Evolutionary conservation across 164 flowering plant species (phyloP), one percentile per base, ranked within the genome.

Genomic region (Akebia trifoliata): DNA sequence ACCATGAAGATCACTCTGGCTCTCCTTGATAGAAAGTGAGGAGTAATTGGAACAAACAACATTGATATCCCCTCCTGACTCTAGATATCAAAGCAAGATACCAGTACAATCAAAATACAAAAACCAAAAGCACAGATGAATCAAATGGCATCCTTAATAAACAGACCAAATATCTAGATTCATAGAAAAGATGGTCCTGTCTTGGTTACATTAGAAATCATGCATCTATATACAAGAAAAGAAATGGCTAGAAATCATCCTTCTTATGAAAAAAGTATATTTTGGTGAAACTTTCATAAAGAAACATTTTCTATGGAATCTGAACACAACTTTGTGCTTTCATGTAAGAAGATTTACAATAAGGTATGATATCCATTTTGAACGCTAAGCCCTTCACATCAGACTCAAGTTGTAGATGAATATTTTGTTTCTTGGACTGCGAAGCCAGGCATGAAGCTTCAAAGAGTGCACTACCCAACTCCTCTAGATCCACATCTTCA

Each of bases 31-130:
- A 35, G 81, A 70, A 49, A 79, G 74, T 21, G 80, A 70, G 8
- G 74, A 42, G 56, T 63, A 62, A 36, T 59, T 85, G 25, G 72
- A 67, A 67, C 65, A 64, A 20, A 72, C 31, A 55, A 72, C 57
- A 47, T 55, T 28, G 21, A 67, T 51, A 15, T 67, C 69, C 50
- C 34, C 59, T 77, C 78, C 62, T 69, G 70, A 37, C 74, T 38
- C 60, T 78, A 82, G 47, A 77, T 63, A 67, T 91, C 87, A 65
- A 87, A 91, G 81, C 91, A 87, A 57, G 95, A 94, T 40, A 86
- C 50, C 50, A 83, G 96, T 87, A 88, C 81, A 54, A 0, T 26
- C n/a, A n/a, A n/a, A n/a, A n/a, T n/a, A n/a, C n/a, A n/a, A n/a
- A n/a, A n/a, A n/a, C n/a, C n/a, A n/a, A n/a, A n/a, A n/a, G n/a